Base-by-base conservation (phyloP, 495 filamentous ascomycete species). In the Hyaloscypha finlandica region DNA sequence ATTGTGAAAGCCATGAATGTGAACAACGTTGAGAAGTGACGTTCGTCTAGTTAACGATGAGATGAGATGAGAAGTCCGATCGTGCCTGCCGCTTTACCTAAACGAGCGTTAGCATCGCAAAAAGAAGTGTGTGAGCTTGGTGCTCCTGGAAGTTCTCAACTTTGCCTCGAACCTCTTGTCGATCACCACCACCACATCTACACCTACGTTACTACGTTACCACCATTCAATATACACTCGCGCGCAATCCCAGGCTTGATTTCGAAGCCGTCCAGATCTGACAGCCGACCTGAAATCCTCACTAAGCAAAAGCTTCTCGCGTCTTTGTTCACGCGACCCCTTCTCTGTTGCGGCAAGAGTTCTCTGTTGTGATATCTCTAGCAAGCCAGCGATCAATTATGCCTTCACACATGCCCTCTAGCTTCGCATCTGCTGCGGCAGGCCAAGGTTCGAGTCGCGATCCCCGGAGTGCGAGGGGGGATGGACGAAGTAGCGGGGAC, bases 351-450 rank as follows among this genome's bases (percentile, higher is more conserved):
- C 4, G 63, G 30, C 61, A 59, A 37, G 55, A 77, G 48, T 61
- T 58, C 63, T 61, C 35, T 64, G 42, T 54, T 32, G 11, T 62
- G 31, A 42, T 8, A 61, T 66, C 63, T 54, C 55, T 14, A 69
- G 39, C 59, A 8, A 66, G 8, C 19, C 35, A 48, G 52, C 70
- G 37, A 64, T 69, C 57, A 56, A 69, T 68, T 29, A 93, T 93
- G 90, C 85, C 89, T 78, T 87, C 89, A 76, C 87, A 89, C 79
- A 85, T 92, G 72, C 85, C 89, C 68, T 92, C 90, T 68, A 92
- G 89, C 85, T 93, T 93, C 83, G 90, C 90, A 75, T 91, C 90
- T 70, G 90, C 90, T 68, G 90, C 90, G 70, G 90, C 90, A 70
- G 90, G 89, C 75, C 90, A 91, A 78, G 86, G 80, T 71, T 78